A percentile compares a stretch with the other conserved stretches of the same genome.
phyloP scores from a whole-genome alignment of 169 alveolate species.

The Plasmodium ovale region DNA sequence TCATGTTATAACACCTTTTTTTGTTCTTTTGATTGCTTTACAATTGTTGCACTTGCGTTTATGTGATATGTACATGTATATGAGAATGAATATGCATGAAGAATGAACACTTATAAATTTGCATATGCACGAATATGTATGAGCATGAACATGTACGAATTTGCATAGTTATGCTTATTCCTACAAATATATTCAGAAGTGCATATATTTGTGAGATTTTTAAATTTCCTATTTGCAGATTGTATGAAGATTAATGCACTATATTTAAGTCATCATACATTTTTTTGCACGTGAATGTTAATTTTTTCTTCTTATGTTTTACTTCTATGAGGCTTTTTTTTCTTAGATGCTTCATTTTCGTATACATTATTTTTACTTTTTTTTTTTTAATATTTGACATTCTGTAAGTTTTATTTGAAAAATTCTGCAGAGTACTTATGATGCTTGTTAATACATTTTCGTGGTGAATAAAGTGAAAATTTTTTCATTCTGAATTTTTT shows the following conservation, averaged over 20 bases:
- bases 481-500: slow-evolving; percentile 1
- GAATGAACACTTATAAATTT: neutral
- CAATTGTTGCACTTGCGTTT: neutral
- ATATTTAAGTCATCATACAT: too few relatives aligned
- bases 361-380: slow-evolving; percentile 5
- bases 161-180: neutral
- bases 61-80: neutral
- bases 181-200: neutral
- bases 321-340: slow-evolving; percentile 20
- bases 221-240: neutral
- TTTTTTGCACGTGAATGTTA: neutral
- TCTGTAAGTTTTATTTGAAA: slow-evolving; percentile 32
- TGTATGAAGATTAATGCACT: too few relatives aligned
- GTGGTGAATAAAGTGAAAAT: slow-evolving; percentile 19
- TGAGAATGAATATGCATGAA: neutral
- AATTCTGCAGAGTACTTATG: slow-evolving; percentile 35
- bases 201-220: neutral
- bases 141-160: neutral
- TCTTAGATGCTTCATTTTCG: slow-evolving; percentile 17
- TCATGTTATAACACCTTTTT: neutral
- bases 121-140: neutral
- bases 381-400: slow-evolving; percentile 14
- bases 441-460: slow-evolving; percentile 24
- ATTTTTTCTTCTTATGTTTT: neutral
- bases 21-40: slow-evolving; percentile 33